phyloP scores from a whole-genome alignment of 768 basidiomycete species.

The Pleurotus cornucopiae region DNA sequence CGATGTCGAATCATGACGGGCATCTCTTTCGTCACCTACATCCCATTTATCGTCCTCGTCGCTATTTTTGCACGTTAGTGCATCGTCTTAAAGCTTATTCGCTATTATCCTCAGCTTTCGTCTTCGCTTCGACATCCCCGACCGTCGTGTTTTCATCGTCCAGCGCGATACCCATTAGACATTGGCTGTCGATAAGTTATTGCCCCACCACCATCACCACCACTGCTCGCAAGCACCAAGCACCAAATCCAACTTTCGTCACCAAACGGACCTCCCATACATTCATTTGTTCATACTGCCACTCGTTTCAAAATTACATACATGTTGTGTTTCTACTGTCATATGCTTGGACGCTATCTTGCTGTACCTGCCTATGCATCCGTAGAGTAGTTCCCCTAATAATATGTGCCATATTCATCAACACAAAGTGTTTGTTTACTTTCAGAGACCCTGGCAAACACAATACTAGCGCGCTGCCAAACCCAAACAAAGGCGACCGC shows the following conservation, averaged over 20 bases:
- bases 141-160: neutral
- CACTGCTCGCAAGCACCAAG: neutral
- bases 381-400: slow-evolving; percentile 1
- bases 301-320: slow-evolving; percentile 5
- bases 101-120: neutral
- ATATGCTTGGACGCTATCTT: slow-evolving; percentile 1
- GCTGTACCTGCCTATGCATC: slow-evolving; percentile 3
- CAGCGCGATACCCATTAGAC: slow-evolving; percentile 3
- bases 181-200: slow-evolving; percentile 8
- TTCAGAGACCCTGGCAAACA: neutral
- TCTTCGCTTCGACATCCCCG: neutral
- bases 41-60: slow-evolving; percentile 74
- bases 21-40: slow-evolving; percentile 68
- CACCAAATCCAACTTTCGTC: slow-evolving; percentile 6
- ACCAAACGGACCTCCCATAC: slow-evolving; percentile 3
- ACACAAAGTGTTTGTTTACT: neutral
- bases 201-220: neutral
- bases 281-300: slow-evolving; percentile 7
- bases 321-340: slow-evolving; percentile 8
- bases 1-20: slow-evolving; percentile 72
- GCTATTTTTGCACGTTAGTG: slow-evolving; percentile 48
- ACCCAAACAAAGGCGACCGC: slow-evolving; percentile 9
- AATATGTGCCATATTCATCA: slow-evolving; percentile 5
- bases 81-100: neutral
- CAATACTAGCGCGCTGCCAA: neutral